These are phyloP conservation scores for Carex kokanica DNA, from an alignment of 176 grass and related monocot species.

Conservation along the genomic window DNA sequence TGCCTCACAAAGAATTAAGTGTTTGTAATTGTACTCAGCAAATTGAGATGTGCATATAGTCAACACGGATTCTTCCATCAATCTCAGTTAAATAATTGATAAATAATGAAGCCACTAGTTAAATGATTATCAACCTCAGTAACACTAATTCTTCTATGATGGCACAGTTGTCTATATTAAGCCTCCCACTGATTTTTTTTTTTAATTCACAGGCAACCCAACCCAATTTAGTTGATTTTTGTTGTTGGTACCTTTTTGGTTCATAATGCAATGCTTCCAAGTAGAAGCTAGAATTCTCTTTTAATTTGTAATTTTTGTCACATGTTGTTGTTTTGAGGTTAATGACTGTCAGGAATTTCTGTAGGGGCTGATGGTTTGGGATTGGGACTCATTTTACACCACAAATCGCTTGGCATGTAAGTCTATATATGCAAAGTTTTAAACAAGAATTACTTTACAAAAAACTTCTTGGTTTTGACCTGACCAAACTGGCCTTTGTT, in stretches of 20 bases:
- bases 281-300: not conserved
- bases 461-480: not conserved
- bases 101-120: not conserved
- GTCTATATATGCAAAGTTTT: slow-evolving; percentile 26
- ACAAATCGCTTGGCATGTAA: slow-evolving; percentile 93
- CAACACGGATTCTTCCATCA: not conserved
- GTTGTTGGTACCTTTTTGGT: not conserved
- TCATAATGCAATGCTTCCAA: not conserved
- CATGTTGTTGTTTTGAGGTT: not conserved
- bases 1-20: not conserved
- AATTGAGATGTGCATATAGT: not conserved
- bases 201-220: no score
- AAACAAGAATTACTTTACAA: not conserved
- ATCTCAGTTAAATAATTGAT: not conserved
- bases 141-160: not conserved
- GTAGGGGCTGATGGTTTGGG: slow-evolving; percentile 81
- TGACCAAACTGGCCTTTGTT: not conserved
- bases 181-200: not conserved
- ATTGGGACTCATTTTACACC: slow-evolving; percentile 83
- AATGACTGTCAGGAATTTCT: not conserved
- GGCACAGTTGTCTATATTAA: not conserved
- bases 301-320: not conserved
- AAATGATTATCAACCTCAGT: not conserved
- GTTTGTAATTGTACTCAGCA: not conserved
- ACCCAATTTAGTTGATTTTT: not conserved